These are phyloP conservation scores for Tylopilus balloui DNA, from an alignment of 768 basidiomycete genomes.

Conservation along the genomic window DNA sequence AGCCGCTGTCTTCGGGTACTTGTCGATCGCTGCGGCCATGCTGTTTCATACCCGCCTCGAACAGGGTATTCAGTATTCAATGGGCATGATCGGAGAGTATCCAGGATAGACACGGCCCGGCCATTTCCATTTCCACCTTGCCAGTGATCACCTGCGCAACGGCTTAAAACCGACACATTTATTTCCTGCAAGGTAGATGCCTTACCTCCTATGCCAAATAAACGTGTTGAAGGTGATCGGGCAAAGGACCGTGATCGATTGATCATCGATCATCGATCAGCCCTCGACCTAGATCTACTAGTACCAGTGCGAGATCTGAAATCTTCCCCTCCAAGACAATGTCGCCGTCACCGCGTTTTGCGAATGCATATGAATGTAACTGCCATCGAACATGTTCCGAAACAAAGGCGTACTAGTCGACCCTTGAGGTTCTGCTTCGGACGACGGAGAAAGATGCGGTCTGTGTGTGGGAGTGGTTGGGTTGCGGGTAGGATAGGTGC, in stretches of 20 bases:
- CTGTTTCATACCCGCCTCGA: slow-evolving; percentile 87
- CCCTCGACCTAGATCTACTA: neutral
- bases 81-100: slow-evolving; percentile 88
- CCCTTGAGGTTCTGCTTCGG: slow-evolving; percentile 72
- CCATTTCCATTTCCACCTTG: too few relatives aligned
- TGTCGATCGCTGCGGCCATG: slow-evolving; percentile 81
- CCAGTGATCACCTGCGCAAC: slow-evolving; percentile 77
- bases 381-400: slow-evolving; percentile 88
- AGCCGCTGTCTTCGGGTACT: slow-evolving; percentile 74
- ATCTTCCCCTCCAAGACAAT: slow-evolving; percentile 63
- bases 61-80: too few relatives aligned
- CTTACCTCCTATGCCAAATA: slow-evolving; percentile 38
- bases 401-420: slow-evolving; percentile 88
- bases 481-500: slow-evolving; percentile 77
- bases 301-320: slow-evolving; percentile 80
- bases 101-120: slow-evolving; percentile 72
- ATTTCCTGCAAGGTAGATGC: neutral
- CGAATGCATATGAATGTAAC: slow-evolving; percentile 89
- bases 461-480: slow-evolving; percentile 53
- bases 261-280: too few relatives aligned
- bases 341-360: slow-evolving; percentile 90
- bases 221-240: neutral
- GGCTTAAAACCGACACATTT: neutral
- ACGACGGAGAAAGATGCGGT: slow-evolving; percentile 74
- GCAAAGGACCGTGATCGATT: slow-evolving; percentile 3